Conservation (phyloP, 1,139 yeast genomes). For the Taphrina deformans region DNA sequence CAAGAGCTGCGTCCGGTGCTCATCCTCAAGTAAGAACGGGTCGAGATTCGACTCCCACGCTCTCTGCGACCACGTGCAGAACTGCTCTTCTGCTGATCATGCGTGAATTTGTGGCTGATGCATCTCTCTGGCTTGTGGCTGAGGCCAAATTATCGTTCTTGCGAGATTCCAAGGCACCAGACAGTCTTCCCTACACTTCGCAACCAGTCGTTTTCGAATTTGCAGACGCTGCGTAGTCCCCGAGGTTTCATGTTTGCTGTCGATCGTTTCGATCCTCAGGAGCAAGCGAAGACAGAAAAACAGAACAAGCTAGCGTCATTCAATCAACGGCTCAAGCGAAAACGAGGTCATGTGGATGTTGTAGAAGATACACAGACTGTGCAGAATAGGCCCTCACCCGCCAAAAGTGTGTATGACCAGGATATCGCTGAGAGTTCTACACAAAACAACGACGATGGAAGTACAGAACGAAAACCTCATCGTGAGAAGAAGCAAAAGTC, state of each 20-base stretch:
- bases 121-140: not conserved
- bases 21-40: too few species aligned
- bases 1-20: too few species aligned
- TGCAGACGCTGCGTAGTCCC: too few species aligned
- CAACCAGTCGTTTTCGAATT: too few species aligned
- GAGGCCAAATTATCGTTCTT: not conserved
- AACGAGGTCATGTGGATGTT: not conserved
- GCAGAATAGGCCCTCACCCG: not conserved
- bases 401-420: not conserved
- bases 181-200: not conserved
- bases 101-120: not conserved
- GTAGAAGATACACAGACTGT: not conserved
- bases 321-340: slow-evolving; percentile 13
- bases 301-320: not conserved
- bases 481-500: slow-evolving; percentile 12
- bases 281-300: not conserved
- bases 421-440: not conserved
- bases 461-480: slow-evolving; percentile 8
- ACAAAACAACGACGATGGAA: not conserved
- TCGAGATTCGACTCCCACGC: not conserved
- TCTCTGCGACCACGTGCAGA: not conserved
- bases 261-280: slow-evolving; percentile 8
- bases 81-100: not conserved
- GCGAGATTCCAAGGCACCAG: not conserved
- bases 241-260: not conserved